phyloP scores from a whole-genome alignment of 2,329 filamentous ascomycete genomes.

The Emericellopsis cladophorae region DNA sequence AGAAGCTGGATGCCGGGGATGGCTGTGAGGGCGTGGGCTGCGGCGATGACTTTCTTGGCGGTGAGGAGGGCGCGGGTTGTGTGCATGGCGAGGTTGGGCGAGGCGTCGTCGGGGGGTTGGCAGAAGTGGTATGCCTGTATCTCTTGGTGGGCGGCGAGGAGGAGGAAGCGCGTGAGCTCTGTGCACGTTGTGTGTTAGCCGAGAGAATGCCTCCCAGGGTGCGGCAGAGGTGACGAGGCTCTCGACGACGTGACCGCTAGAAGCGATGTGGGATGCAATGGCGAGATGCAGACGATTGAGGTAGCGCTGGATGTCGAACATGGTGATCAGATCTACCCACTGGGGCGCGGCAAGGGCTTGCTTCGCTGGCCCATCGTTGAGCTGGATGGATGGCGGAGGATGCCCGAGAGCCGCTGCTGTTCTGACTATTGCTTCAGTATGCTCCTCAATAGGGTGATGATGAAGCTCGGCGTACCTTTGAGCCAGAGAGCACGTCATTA shows the following conservation, averaged over 20 bases:
- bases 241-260: slow-evolving; percentile 30
- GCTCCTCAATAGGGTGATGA: neutral
- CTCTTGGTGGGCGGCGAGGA: slow-evolving; percentile 36
- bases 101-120: slow-evolving; percentile 23
- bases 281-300: slow-evolving; percentile 34
- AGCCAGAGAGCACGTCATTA: slow-evolving; percentile 36
- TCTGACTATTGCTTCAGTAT: slow-evolving; percentile 11
- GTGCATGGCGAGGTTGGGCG: slow-evolving; percentile 1
- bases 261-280: slow-evolving; percentile 32
- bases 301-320: slow-evolving; percentile 37
- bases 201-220: slow-evolving; percentile 21
- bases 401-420: slow-evolving; percentile 29
- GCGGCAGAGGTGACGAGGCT: slow-evolving; percentile 24
- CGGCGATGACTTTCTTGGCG: slow-evolving; percentile 25
- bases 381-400: slow-evolving; percentile 36
- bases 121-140: slow-evolving; percentile 40
- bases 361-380: slow-evolving; percentile 30
- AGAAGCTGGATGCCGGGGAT: slow-evolving; percentile 20
- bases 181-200: slow-evolving; percentile 13
- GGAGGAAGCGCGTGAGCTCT: slow-evolving; percentile 36
- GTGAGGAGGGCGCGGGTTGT: slow-evolving; percentile 15
- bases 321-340: slow-evolving; percentile 26
- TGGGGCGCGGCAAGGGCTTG: slow-evolving; percentile 24
- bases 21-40: slow-evolving; percentile 27
- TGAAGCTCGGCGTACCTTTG: slow-evolving; percentile 24